phyloP scores from a whole-genome alignment of 345 rosid genomes.

The Noccaea caerulescens region DNA sequence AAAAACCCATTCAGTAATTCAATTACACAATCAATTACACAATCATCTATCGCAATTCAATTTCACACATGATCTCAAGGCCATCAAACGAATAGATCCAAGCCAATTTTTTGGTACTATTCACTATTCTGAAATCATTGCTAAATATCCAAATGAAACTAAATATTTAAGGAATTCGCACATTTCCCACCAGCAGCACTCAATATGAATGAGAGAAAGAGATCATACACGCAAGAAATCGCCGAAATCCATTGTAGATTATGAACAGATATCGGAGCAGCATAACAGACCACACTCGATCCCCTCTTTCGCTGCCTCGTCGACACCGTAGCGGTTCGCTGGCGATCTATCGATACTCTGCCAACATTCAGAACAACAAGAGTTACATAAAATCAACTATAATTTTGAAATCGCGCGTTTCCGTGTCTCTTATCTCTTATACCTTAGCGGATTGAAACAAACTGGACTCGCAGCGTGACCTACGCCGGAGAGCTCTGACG shows the following conservation, averaged over 20 bases:
- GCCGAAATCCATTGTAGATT: constrained; percentile 81
- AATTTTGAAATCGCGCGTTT: neutral
- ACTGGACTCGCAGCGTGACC: constrained; percentile 41
- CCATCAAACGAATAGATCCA: neutral
- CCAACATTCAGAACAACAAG: constrained; percentile 6
- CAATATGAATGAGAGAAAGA: constrained; percentile 7
- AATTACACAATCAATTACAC: no score
- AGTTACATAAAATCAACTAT: neutral
- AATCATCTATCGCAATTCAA: no score
- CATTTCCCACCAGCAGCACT: neutral
- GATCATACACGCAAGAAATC: constrained; percentile 65
- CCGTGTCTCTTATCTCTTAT: neutral
- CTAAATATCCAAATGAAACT: neutral
- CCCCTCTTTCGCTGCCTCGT: constrained; percentile 53
- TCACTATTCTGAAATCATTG: neutral
- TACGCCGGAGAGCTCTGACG: constrained; percentile 16
- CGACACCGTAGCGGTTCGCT: constrained; percentile 30
- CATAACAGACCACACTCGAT: constrained; percentile 62
- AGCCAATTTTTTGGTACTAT: neutral
- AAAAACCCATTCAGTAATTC: constrained; percentile 17
- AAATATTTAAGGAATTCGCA: neutral
- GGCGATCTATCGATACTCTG: constrained; percentile 50
- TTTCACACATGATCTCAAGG: no score
- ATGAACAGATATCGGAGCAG: constrained; percentile 53
- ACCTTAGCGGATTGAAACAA: constrained; percentile 69